Conservation (phyloP, 768 basidiomycete genomes). For the Infundibulicybe gibba region DNA sequence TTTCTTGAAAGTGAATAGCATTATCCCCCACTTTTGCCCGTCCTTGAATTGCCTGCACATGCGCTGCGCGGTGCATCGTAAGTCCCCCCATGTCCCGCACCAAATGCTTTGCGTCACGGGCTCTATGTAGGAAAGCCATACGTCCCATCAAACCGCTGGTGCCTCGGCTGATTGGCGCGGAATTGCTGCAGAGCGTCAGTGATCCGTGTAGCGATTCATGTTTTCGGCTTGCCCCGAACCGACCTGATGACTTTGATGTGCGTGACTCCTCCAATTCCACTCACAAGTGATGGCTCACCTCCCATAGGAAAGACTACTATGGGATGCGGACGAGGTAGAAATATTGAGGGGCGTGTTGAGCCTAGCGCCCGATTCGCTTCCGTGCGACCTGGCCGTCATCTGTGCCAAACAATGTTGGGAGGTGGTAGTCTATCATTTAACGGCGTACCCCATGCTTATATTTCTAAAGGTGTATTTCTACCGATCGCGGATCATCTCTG, state of each 20-base stretch:
- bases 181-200: not conserved
- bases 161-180: constrained; percentile 11
- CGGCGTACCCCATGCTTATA: constrained; percentile 16
- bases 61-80: constrained; percentile 35
- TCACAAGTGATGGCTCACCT: not conserved
- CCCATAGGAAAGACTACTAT: constrained; percentile 15
- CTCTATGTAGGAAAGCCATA: too few species aligned
- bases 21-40: constrained; percentile 37
- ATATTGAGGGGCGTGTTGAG: constrained; percentile 32
- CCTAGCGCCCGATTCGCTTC: constrained; percentile 39
- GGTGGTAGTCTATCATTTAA: constrained; percentile 22
- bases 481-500: constrained; percentile 18
- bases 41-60: constrained; percentile 39
- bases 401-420: constrained; percentile 45
- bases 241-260: constrained; percentile 2
- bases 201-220: constrained; percentile 15
- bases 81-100: not conserved
- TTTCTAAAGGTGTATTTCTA: constrained; percentile 14
- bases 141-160: constrained; percentile 4
- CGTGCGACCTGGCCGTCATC: constrained; percentile 47
- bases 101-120: too few species aligned
- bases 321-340: constrained; percentile 19
- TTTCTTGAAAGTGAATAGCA: constrained; percentile 23
- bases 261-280: not conserved
- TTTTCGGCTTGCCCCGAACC: constrained; percentile 8